phyloP scores from a whole-genome alignment of 345 rosid species.

The Acer saccharum region DNA sequence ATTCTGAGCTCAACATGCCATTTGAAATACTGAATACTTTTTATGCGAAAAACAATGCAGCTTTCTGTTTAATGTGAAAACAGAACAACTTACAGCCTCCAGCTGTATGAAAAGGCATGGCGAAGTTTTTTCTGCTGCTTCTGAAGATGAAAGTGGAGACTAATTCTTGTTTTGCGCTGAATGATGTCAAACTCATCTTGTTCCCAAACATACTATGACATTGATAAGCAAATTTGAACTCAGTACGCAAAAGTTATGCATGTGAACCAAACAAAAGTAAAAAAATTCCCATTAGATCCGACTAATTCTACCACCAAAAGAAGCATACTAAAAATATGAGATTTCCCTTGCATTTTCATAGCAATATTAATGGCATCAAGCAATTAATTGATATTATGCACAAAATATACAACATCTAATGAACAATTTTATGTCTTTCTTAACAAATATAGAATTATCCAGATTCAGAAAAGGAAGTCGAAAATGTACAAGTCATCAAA shows the following conservation, averaged over 20 bases:
- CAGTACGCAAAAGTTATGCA: neutral
- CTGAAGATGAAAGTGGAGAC: constrained; percentile 79
- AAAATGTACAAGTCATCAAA: neutral
- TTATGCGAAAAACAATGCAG: neutral
- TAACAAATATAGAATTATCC: neutral
- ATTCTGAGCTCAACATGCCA: neutral
- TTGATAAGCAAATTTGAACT: neutral
- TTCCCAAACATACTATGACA: constrained; percentile 79
- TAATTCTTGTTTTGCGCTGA: constrained; percentile 76
- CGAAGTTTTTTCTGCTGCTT: constrained; percentile 80
- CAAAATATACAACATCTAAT: neutral
- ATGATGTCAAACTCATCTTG: constrained; percentile 85
- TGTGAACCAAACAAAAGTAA: neutral
- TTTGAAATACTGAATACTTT: constrained; percentile 4
- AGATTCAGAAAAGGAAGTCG: neutral
- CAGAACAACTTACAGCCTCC: constrained; percentile 75
- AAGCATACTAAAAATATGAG: neutral
- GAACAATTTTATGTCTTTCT: neutral
- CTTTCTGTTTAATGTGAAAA: neutral
- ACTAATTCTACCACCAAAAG: neutral
- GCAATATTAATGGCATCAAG: neutral
- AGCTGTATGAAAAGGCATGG: constrained; percentile 84
- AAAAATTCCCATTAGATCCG: neutral
- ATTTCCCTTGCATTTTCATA: neutral
- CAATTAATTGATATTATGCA: neutral